Evolutionary conservation across 192 early-diverging fungal genomes (phyloP).

Genomic region (Coemansia sp.): DNA sequence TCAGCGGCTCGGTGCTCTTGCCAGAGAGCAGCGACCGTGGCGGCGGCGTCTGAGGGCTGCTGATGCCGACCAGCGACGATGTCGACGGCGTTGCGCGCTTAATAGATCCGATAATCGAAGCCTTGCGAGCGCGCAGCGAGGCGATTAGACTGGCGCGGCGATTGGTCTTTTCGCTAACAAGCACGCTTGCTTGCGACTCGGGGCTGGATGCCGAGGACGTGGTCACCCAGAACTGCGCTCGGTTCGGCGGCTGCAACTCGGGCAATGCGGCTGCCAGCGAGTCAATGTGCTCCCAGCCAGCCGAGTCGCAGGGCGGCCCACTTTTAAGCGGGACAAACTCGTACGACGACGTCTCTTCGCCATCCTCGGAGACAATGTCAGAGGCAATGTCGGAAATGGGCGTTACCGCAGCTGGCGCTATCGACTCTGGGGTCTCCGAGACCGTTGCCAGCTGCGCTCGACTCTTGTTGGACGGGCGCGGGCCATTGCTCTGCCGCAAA

Average conservation of each 20-base stretch:
- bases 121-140: conserved; percentile 38
- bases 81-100: conserved; percentile 37
- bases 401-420: neutral
- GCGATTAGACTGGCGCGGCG: conserved; percentile 32
- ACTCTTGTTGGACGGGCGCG: neutral
- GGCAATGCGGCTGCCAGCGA: neutral
- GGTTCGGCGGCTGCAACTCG: conserved; percentile 8
- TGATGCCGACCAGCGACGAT: neutral
- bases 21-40: conserved; percentile 12
- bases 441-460: neutral
- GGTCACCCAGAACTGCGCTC: conserved; percentile 55
- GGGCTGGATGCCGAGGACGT: conserved; percentile 21
- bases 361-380: conserved; percentile 11
- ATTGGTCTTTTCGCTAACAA: conserved; percentile 17
- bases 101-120: conserved; percentile 44
- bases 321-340: conserved; percentile 28
- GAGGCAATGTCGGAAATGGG: neutral
- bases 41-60: neutral
- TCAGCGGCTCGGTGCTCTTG: neutral
- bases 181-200: conserved; percentile 36
- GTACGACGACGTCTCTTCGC: conserved; percentile 21
- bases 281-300: neutral
- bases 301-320: neutral
- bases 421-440: neutral
- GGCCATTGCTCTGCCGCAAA: conserved; percentile 19